These are phyloP conservation scores for Neurospora sp. DNA, from an alignment of 495 filamentous ascomycete genomes.

Conservation along the genomic window DNA sequence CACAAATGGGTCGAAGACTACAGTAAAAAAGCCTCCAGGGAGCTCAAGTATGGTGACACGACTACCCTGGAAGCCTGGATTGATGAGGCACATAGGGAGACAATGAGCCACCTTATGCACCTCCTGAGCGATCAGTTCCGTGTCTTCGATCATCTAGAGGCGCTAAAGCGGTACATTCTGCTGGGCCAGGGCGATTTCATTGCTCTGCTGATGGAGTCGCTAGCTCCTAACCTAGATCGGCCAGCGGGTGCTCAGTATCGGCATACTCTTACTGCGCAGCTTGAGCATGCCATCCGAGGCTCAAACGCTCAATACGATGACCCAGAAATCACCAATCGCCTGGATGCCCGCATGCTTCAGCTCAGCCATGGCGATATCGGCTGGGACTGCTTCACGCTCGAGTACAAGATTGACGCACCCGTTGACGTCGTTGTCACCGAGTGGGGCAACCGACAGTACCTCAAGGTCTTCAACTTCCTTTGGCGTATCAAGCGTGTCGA, in stretches of 20 bases:
- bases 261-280: slow-evolving; percentile 89
- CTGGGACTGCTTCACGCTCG: slow-evolving; percentile 98
- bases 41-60: slow-evolving; percentile 89
- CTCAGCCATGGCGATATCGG: slow-evolving; percentile 93
- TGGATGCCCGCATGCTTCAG: slow-evolving; percentile 95
- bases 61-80: slow-evolving; percentile 85
- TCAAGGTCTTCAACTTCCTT: slow-evolving; percentile 98
- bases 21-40: slow-evolving; percentile 87
- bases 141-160: slow-evolving; percentile 82
- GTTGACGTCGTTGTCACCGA: slow-evolving; percentile 96
- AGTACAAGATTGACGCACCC: slow-evolving; percentile 96
- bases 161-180: slow-evolving; percentile 89
- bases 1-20: slow-evolving; percentile 93
- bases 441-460: slow-evolving; percentile 88
- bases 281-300: slow-evolving; percentile 94
- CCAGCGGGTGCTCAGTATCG: slow-evolving; percentile 93
- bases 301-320: slow-evolving; percentile 96
- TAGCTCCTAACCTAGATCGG: slow-evolving; percentile 83
- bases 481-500: slow-evolving; percentile 98
- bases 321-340: slow-evolving; percentile 79
- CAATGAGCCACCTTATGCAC: slow-evolving; percentile 89
- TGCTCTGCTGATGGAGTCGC: slow-evolving; percentile 90
- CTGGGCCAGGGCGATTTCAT: slow-evolving; percentile 97
- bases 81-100: slow-evolving; percentile 93
- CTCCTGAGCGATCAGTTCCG: slow-evolving; percentile 92